Percentiles rank a stretch among this genome's conserved stretches.
Conservation (phyloP, 768 basidiomycete genomes). For the Mycena albidolilacea region DNA sequence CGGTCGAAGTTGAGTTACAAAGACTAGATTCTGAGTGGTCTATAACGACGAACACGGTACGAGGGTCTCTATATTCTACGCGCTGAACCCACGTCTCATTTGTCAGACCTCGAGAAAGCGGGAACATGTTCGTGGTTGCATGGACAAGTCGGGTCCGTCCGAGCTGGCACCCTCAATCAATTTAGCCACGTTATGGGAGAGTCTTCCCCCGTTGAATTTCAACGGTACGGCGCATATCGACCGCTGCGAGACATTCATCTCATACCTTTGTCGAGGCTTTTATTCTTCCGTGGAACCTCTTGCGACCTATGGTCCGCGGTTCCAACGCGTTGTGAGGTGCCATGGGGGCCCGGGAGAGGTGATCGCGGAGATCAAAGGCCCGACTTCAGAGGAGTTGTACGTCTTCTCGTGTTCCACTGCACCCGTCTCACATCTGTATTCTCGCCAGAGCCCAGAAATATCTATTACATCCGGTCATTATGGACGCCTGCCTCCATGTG, state of each 20-base stretch:
- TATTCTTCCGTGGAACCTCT: slow-evolving; percentile 7
- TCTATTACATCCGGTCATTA: slow-evolving; percentile 4
- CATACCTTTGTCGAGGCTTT: not conserved
- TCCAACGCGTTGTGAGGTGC: slow-evolving; percentile 22
- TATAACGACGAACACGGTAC: not conserved
- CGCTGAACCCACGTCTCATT: not conserved
- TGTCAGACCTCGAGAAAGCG: not conserved
- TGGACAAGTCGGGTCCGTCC: slow-evolving; percentile 14
- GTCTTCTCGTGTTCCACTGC: not conserved
- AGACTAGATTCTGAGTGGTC: not conserved
- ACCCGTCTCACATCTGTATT: not conserved
- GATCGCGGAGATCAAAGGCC: slow-evolving; percentile 23
- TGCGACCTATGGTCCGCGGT: slow-evolving; percentile 10
- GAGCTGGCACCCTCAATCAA: not conserved
- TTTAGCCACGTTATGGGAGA: not conserved
- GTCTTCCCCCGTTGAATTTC: slow-evolving; percentile 14
- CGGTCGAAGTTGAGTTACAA: slow-evolving; percentile 1
- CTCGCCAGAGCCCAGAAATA: not conserved
- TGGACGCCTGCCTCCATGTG: slow-evolving; percentile 22
- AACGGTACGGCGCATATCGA: not conserved
- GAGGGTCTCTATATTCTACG: not conserved
- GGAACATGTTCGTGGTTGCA: slow-evolving; percentile 24
- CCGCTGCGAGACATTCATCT: not conserved
- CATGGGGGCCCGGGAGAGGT: slow-evolving; percentile 22
- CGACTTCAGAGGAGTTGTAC: slow-evolving; percentile 6